Conservation (phyloP, 148 eudicot species). For the Bassia scoparia region DNA sequence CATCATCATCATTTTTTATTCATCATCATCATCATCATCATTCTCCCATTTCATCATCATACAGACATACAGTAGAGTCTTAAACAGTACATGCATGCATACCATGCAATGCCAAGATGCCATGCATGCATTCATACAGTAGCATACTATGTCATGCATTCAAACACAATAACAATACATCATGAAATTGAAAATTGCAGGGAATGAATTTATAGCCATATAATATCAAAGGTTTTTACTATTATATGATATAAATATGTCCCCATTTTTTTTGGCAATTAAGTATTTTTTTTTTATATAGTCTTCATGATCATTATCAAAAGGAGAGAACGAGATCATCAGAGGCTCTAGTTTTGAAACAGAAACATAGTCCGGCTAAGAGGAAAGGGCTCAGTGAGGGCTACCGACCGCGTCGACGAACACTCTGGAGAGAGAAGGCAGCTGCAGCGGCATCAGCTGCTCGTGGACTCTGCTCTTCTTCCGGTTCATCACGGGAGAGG, state of each 20-base stretch:
- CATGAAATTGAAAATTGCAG: slow-evolving; percentile 10
- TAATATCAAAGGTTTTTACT: slow-evolving; percentile 1
- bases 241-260: slow-evolving; percentile 22
- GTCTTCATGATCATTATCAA: slow-evolving; percentile 7
- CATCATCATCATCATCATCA: neutral
- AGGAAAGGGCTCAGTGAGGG: slow-evolving; percentile 33
- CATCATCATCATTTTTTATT: no score
- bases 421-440: slow-evolving; percentile 44
- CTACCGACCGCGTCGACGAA: slow-evolving; percentile 53
- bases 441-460: slow-evolving; percentile 41
- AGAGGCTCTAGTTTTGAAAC: slow-evolving; percentile 4
- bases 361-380: slow-evolving; percentile 3
- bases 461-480: slow-evolving; percentile 42
- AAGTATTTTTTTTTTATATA: no score
- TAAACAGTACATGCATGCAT: slow-evolving; percentile 1
- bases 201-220: slow-evolving; percentile 23
- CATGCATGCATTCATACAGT: neutral
- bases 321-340: neutral
- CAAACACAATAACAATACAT: no score
- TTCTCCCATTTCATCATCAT: neutral
- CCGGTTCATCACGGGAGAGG: slow-evolving; percentile 26
- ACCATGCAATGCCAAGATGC: no score
- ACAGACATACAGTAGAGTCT: no score
- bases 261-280: slow-evolving; percentile 14
- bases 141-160: no score